A percentile compares a stretch with the other conserved stretches of the same genome.
Evolutionary conservation across 2,329 filamentous ascomycete genomes (phyloP).

Genomic region (Pseudocercospora fuligena): DNA sequence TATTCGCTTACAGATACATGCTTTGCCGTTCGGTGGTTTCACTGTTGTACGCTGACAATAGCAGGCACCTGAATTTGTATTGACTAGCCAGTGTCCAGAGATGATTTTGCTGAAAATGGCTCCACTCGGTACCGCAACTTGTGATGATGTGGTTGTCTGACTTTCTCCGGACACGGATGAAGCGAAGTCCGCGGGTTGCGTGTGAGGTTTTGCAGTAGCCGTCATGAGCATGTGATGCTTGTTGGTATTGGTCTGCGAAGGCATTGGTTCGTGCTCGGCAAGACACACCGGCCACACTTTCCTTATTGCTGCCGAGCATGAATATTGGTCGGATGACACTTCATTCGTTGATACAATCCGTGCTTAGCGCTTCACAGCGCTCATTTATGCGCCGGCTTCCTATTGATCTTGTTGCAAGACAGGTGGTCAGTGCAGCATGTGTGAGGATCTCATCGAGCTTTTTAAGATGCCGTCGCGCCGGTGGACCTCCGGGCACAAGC

Average conservation of each 20-base stretch:
- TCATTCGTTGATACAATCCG: neutral
- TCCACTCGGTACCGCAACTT: neutral
- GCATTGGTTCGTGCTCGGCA: neutral
- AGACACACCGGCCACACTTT: no score
- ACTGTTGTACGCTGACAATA: neutral
- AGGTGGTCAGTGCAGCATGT: neutral
- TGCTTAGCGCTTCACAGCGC: neutral
- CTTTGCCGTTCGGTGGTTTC: neutral
- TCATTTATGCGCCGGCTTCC: neutral
- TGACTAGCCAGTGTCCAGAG: conserved; percentile 8
- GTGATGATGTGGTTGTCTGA: neutral
- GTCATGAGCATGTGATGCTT: neutral
- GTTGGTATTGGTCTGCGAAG: neutral
- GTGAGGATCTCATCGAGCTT: neutral
- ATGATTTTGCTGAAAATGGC: conserved; percentile 6
- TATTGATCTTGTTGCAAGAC: neutral
- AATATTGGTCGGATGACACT: neutral
- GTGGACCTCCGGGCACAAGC: neutral
- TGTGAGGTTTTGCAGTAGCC: neutral
- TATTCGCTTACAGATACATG: neutral
- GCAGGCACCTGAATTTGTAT: neutral
- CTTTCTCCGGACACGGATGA: neutral
- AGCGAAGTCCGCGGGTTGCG: neutral
- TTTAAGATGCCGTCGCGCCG: neutral
- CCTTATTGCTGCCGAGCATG: neutral